Evolutionary conservation across 1,284 basidiomycete species (phyloP), one percentile per base, ranked within the genome.

Genomic region (Fomes fomentarius): DNA sequence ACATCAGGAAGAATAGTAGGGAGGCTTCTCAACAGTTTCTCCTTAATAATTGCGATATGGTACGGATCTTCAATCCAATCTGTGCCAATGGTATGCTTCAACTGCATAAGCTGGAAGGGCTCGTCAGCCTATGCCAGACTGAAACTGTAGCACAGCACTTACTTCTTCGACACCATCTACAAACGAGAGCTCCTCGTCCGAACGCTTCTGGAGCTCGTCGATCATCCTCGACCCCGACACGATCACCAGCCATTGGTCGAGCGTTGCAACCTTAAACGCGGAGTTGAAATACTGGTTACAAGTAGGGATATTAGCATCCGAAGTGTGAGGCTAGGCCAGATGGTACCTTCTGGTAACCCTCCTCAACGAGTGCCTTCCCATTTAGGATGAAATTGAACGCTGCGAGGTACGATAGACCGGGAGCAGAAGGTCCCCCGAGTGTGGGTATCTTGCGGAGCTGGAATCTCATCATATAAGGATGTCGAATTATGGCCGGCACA

Each of bases 261-360:
- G 58, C 58, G 71, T 66, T 0, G 78, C 68, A 15, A 78, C 61
- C 61, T 70, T 74, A 62, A 74, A 63, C 21, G 49, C 28, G 7
- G 34, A 17, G 3, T 52, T 56, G 17, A 53, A 48, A 33, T 54
- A 57, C 62, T 63, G 30, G 15, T 17, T 11, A 15, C 17, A 19
- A 25, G 33, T 28, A 21, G 1, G 4, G 15, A 25, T n/a, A 19
- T 15, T 17, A 24, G 25, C 34, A 6, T 30, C 28, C 31, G 14
- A 22, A 24, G 15, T 24, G 6, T 10, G 3, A 7, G 4, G 19
- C 19, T 4, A 12, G 10, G 24, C 7, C 21, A 14, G 21, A 24
- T 14, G 30, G 25, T 30, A 74, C 75, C 57, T 67, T 67, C 15
- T 68, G 64, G 53, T 76, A 77, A 2, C 74, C 76, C 51, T 74